phyloP scores from a whole-genome alignment of 2,329 filamentous ascomycete genomes.

The Fusarium sp. region DNA sequence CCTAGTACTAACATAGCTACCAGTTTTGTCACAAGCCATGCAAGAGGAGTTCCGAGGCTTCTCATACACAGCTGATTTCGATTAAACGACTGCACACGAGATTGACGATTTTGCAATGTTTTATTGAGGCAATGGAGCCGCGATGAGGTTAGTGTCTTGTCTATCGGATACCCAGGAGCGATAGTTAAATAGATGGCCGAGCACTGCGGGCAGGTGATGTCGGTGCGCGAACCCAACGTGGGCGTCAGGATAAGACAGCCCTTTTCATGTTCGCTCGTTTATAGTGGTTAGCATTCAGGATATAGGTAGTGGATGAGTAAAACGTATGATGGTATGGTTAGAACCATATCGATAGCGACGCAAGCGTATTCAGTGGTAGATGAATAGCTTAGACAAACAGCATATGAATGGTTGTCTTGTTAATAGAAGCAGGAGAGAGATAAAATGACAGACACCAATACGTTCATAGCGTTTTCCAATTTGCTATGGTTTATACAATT shows the following conservation, averaged over 20 bases:
- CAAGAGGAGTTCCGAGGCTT: conserved; percentile 99
- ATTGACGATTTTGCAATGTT: conserved; percentile 42
- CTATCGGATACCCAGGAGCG: conserved; percentile 47
- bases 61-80: conserved; percentile 95
- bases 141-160: conserved; percentile 44
- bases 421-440: conserved; percentile 41
- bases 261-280: conserved; percentile 33
- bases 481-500: not conserved
- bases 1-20: conserved; percentile 41
- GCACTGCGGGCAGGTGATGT: conserved; percentile 38
- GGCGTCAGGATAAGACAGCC: conserved; percentile 16
- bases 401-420: conserved; percentile 30
- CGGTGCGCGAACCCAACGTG: conserved; percentile 30
- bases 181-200: conserved; percentile 43
- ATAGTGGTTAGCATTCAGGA: conserved; percentile 37
- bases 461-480: too few relatives aligned
- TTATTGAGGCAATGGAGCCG: conserved; percentile 40
- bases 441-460: not conserved
- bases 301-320: conserved; percentile 38
- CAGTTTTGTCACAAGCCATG: conserved; percentile 97
- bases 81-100: conserved; percentile 57
- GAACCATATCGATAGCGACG: conserved; percentile 27
- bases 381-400: conserved; percentile 33
- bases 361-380: conserved; percentile 29
- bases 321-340: conserved; percentile 25